Evolutionary conservation across 495 filamentous ascomycete species (phyloP), one percentile per base, ranked within the genome.

Genomic region (Cenococcum geophilum): DNA sequence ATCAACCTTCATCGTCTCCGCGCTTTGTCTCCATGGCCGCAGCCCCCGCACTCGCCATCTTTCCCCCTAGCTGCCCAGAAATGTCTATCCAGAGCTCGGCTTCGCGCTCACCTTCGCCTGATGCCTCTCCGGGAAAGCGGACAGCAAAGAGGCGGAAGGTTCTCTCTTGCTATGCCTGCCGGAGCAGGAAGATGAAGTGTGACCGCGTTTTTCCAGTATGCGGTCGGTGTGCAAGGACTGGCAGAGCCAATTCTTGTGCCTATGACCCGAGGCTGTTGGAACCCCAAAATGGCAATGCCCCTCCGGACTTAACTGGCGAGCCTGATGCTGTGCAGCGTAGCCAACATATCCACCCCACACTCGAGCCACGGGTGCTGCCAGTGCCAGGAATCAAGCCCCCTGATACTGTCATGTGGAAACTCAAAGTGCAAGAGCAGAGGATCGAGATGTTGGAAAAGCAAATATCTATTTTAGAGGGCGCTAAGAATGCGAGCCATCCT

Each of bases 161-260:
- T n/a, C 45, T 68, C 25, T 68, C 65, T 37, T 68, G 65, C 42
- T 68, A 68, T 57, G 61, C 65, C 1, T 68, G 66, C 57, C 62
- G 66, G 42, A 62, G 59, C 51, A 62, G 66, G 5, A 68, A 68
- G 55, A 64, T 68, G 66, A 68, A 68, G 47, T 68, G 66, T 36
- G 66, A 68, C 45, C 66, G 66, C 37, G 47, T 65, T 25, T 65
- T 64, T 27, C 66, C 66, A 9, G 58, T 68, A 4, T 68, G 65
- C 32, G 62, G 62, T 18, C 57, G 66, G 12, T 64, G 62, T 27
- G 58, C 58, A 12, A 68, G 47, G 55, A 68, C 62, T 18, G 62
- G 66, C 25, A 21, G 66, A n/a, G 62, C 58, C 8, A 58, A 61
- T 23, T 53, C 63, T 25, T 68, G 65, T 37, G 58, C 61, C 3